Base-by-base conservation (phyloP, 2,329 filamentous ascomycete genomes). In the Ophiosphaerella korrae region DNA sequence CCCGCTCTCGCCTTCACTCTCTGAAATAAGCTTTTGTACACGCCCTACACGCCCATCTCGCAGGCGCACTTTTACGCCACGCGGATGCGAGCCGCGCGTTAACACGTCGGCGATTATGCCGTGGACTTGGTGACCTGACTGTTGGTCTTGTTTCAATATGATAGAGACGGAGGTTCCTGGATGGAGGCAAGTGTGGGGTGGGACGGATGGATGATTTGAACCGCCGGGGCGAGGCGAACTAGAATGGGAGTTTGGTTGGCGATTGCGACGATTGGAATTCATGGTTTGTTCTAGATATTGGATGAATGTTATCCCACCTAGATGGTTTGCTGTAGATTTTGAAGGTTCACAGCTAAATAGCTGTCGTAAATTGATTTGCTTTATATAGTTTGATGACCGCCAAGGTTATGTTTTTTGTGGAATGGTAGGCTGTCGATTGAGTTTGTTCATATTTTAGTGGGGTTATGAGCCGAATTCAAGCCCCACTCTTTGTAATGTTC, bases 41-140 rank as follows among this genome's bases (percentile, higher is more conserved):
- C 89, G 77, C 2, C 89, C 89, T 2, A 93, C 83, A 23, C 87
- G 80, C 1, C 89, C 89, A 68, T 89, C 88, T 1, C 77, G 75
- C 5, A 93, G 77, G 2, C 89, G 83, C 21, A 92, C 88, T 72
- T 92, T 93, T 75, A 92, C 89, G 32, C 89, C 89, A 8, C 88
- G 81, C 2, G 88, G 88, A 63, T 93, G 89, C 60, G 92, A 84
- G 23, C 88, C 88, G 1, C 83, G 78, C 2, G 89, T 92, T 41
- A 93, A 78, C 0, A 92, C 71, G 39, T 90, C 83, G 45, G 81
- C 79, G 1, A 93, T 84, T 5, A 79, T 72, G 21, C 89, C 89
- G 38, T 79, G 77, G 1, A 90, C 88, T 62, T 90, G 85, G 39
- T 82, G 81, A 6, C 89, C 89, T 0, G 88, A 91, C 1, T 82